phyloP scores from a whole-genome alignment of 306 rosid genomes.

The Aeschynomene evenia region DNA sequence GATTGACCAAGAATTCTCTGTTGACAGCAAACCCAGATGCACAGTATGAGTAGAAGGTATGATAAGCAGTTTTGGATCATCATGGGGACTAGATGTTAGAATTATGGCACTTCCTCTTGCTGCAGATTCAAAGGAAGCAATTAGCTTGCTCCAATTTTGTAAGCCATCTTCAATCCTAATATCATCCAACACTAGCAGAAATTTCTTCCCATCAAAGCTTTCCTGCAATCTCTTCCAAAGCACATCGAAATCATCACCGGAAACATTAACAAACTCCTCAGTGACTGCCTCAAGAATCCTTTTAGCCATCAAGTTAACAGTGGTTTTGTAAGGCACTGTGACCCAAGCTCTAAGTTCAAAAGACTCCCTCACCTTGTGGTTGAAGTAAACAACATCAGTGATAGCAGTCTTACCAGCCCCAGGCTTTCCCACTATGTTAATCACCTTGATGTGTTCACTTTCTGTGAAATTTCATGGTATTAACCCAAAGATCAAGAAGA shows the following conservation, averaged over 20 bases:
- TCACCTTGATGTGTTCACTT: slow-evolving; percentile 10
- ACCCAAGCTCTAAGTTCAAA: slow-evolving; percentile 38
- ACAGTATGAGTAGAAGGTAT: slow-evolving; percentile 6
- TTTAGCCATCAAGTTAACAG: slow-evolving; percentile 31
- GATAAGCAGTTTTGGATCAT: background rate
- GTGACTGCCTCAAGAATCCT: slow-evolving; percentile 38
- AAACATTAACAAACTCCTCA: background rate
- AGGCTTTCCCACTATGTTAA: slow-evolving; percentile 22
- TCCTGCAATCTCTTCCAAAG: slow-evolving; percentile 35
- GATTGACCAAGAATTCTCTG: slow-evolving; percentile 46
- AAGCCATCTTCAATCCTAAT: slow-evolving; percentile 33
- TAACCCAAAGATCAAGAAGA: no score
- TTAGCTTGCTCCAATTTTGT: slow-evolving; percentile 27
- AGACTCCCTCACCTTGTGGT: slow-evolving; percentile 23
- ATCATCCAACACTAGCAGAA: slow-evolving; percentile 52
- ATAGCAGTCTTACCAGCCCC: slow-evolving; percentile 49
- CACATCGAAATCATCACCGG: slow-evolving; percentile 35
- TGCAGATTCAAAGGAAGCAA: slow-evolving; percentile 16
- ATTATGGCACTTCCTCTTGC: slow-evolving; percentile 30
- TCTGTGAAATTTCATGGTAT: no score
- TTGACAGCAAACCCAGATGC: slow-evolving; percentile 22
- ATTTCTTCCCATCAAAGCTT: slow-evolving; percentile 32
- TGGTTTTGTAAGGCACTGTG: slow-evolving; percentile 32
- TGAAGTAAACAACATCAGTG: slow-evolving; percentile 31
- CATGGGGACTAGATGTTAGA: background rate